phyloP scores from a whole-genome alignment of 2,329 filamentous ascomycete genomes.

The Fusarium musae region DNA sequence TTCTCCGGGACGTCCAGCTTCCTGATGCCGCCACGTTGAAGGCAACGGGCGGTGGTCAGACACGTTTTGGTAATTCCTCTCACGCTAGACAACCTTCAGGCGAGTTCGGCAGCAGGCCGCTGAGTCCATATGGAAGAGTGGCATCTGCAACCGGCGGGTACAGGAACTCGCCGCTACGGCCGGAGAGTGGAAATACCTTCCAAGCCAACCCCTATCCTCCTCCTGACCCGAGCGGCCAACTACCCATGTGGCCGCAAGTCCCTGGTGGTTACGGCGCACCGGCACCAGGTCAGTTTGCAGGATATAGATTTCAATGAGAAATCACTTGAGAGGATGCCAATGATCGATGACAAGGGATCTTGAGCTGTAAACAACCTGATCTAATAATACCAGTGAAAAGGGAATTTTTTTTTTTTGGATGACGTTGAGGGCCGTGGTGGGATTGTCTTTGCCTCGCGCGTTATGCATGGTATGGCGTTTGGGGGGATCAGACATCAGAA shows the following conservation, averaged over 20 bases:
- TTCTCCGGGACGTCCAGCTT: slow-evolving; percentile 76
- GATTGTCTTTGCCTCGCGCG: slow-evolving; percentile 43
- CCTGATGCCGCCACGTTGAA: slow-evolving; percentile 71
- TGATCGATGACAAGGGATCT: background rate
- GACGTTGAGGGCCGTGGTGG: slow-evolving; percentile 25
- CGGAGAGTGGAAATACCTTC: slow-evolving; percentile 51
- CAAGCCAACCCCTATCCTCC: slow-evolving; percentile 47
- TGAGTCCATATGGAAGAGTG: slow-evolving; percentile 61
- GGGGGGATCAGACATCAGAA: slow-evolving; percentile 34
- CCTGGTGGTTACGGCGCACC: slow-evolving; percentile 48
- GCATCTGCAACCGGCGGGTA: slow-evolving; percentile 56
- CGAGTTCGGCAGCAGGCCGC: slow-evolving; percentile 57
- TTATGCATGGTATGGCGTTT: slow-evolving; percentile 46
- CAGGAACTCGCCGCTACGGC: slow-evolving; percentile 63
- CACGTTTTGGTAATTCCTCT: slow-evolving; percentile 48
- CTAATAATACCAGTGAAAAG: slow-evolving; percentile 29
- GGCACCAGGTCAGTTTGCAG: slow-evolving; percentile 51
- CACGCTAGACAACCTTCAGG: slow-evolving; percentile 57
- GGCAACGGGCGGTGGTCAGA: slow-evolving; percentile 52
- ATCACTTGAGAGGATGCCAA: background rate
- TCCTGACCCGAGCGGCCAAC: slow-evolving; percentile 41
- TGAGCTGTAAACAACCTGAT: slow-evolving; percentile 6
- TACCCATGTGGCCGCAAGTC: slow-evolving; percentile 46
- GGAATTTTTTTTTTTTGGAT: slow-evolving; percentile 30
- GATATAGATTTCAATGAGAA: slow-evolving; percentile 48